Conservation (phyloP, 805 yeast genomes). For the Teunomyces atbi region DNA sequence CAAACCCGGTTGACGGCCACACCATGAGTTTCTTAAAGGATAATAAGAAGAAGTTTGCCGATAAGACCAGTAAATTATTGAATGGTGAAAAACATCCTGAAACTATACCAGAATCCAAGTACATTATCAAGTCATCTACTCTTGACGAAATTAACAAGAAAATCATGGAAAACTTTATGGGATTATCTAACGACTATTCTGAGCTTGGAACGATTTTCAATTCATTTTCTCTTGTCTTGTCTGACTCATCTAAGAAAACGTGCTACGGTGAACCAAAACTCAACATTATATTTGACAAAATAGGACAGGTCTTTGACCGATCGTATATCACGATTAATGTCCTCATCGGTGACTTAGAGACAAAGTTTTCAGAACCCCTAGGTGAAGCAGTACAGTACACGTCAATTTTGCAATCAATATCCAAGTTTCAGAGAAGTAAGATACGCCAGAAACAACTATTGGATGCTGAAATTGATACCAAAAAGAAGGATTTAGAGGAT, state of each 20-base stretch:
- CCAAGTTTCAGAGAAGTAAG: constrained; percentile 53
- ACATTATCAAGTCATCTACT: constrained; percentile 33
- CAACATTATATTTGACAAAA: constrained; percentile 56
- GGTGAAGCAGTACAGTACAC: constrained; percentile 72
- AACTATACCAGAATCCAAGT: constrained; percentile 5
- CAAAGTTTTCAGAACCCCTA: constrained; percentile 64
- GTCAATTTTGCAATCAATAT: constrained; percentile 52
- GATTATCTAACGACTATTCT: constrained; percentile 62
- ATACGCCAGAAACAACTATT: constrained; percentile 30
- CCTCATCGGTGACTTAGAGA: constrained; percentile 51
- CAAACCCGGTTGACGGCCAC: constrained; percentile 29
- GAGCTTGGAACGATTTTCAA: constrained; percentile 67
- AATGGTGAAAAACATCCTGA: constrained; percentile 4
- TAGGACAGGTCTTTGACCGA: constrained; percentile 84
- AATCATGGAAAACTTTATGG: constrained; percentile 53
- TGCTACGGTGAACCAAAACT: constrained; percentile 26
- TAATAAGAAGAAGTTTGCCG: constrained; percentile 24
- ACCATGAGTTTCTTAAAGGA: constrained; percentile 33
- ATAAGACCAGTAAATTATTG: constrained; percentile 21
- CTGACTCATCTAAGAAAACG: constrained; percentile 23
- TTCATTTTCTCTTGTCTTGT: constrained; percentile 50
- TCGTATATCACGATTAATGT: constrained; percentile 52
- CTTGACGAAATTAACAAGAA: constrained; percentile 59
- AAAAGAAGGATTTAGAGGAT: constrained; percentile 30
- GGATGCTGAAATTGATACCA: constrained; percentile 32